Base-by-base conservation (phyloP, 768 basidiomycete species). In the Lepiota brunneoincarnata region DNA sequence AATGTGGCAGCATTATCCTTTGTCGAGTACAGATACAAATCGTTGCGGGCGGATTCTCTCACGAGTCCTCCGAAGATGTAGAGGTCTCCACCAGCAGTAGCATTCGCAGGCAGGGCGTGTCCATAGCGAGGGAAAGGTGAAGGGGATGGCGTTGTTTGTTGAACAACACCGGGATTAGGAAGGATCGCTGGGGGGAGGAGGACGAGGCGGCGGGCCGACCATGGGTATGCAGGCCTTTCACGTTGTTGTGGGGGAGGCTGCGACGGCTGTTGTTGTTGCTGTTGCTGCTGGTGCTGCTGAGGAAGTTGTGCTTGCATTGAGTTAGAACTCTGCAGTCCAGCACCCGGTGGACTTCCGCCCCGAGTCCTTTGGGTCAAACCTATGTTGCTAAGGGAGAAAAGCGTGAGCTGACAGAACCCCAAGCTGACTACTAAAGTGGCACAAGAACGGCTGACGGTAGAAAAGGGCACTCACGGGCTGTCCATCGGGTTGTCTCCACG, bases 61-160 rank as follows among this genome's bases (percentile, higher is more conserved):
- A 98, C 94, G 56, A 99, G 88, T 58, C 97, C 97, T 57, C 97
- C 97, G 60, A 99, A 99, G 58, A 99, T 79, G 71, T 93, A 95
- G 58, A 99, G 84, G 61, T 98, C 94, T 6, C 97, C 97, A 5
- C 76, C 79, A n/a, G 81, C 66, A 20, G 86, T 87, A 1, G 91
- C 82, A 6, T 78, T 81, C 4, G 89, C 81, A 7, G 94, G 94
- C 4, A 98, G 81, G 11, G 95, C 87, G 65, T 97, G 92, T 21
- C 96, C 97, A 65, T 98, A 99, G 38, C 96, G 86, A 21, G 97
- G 96, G 69, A 98, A 98, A 0, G 96, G 96, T 1, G 87, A 86
- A 0, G 91, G 87, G 0, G 92, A 93, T 2, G 86, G 84, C 1
- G 81, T 73, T 0, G 81, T 81, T 7, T 87, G 79, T n/a, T 82